Conservation (phyloP, 352 stramenopile species). For the Pythium phragmitis region DNA sequence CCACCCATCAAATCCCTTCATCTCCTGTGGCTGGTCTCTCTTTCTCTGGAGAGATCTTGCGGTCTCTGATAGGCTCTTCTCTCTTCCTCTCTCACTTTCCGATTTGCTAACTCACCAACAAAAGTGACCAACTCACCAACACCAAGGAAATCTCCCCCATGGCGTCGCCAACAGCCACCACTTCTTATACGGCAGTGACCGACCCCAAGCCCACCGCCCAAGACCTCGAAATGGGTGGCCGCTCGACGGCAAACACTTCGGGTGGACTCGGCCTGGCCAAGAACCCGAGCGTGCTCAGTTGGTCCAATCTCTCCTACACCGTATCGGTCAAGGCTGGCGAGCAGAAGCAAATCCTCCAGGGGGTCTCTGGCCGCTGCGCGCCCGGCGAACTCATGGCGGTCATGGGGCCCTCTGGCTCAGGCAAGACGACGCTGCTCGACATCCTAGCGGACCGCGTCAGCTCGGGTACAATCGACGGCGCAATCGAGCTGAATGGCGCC, state of each 20-base stretch:
- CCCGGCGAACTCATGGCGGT: slow-evolving; percentile 69
- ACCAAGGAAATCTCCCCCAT: not conserved
- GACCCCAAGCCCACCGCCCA: not conserved
- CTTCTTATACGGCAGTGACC: not conserved
- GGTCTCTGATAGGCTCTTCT: too few relatives aligned
- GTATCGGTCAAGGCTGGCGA: slow-evolving; percentile 7
- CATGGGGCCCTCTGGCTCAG: slow-evolving; percentile 59
- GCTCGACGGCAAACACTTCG: not conserved
- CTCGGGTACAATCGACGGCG: slow-evolving; percentile 35
- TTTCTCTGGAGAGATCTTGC: too few relatives aligned
- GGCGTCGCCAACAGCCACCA: not conserved
- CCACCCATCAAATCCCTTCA: too few relatives aligned
- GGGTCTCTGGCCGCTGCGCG: slow-evolving; percentile 52
- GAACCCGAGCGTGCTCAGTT: slow-evolving; percentile 23
- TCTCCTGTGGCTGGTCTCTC: too few relatives aligned
- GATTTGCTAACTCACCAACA: too few relatives aligned
- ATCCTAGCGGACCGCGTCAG: slow-evolving; percentile 52
- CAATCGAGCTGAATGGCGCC: slow-evolving; percentile 52
- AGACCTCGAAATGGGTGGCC: not conserved
- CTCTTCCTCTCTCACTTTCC: too few relatives aligned
- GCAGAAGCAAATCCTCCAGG: slow-evolving; percentile 40
- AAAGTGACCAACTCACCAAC: not conserved
- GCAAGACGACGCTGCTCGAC: slow-evolving; percentile 68
- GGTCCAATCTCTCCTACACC: slow-evolving; percentile 25
- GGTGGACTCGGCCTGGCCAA: not conserved